A percentile compares a stretch with the other conserved stretches of the same genome.
Conservation (phyloP, 495 filamentous ascomycete genomes). For the Aspergillus conjunctus region DNA sequence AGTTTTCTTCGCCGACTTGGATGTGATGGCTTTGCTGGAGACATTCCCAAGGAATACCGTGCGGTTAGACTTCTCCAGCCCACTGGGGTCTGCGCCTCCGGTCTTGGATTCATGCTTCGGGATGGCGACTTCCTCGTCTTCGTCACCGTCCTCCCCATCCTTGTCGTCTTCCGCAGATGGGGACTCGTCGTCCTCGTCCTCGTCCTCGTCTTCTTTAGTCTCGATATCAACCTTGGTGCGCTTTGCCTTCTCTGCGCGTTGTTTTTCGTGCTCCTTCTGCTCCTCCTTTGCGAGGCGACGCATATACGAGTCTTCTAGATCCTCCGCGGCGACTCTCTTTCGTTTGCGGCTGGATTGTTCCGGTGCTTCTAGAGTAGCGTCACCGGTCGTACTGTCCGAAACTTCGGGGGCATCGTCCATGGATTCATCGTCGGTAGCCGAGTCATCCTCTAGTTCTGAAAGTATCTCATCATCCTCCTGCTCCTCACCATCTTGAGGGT, state of each 20-base stretch:
- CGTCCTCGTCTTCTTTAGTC: conserved; percentile 31
- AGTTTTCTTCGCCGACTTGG: conserved; percentile 74
- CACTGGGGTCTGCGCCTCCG: conserved; percentile 44
- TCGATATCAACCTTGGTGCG: conserved; percentile 23
- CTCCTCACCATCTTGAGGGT: conserved; percentile 32
- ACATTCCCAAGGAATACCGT: conserved; percentile 96
- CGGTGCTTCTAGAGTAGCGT: conserved; percentile 37
- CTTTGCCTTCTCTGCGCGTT: conserved; percentile 26
- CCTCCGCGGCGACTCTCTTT: conserved; percentile 72
- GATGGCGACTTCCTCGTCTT: conserved; percentile 29
- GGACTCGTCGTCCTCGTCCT: conserved; percentile 28
- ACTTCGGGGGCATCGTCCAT: conserved; percentile 49
- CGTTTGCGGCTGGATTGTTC: conserved; percentile 66
- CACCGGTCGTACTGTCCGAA: conserved; percentile 34
- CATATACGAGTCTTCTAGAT: conserved; percentile 83
- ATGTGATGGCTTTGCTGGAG: conserved; percentile 76
- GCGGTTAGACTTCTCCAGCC: conserved; percentile 82
- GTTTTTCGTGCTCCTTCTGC: conserved; percentile 50
- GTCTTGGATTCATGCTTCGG: conserved; percentile 62
- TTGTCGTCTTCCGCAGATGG: conserved; percentile 24
- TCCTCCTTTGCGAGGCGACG: conserved; percentile 65
- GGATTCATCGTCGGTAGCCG: conserved; percentile 44
- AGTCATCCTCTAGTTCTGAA: conserved; percentile 38
- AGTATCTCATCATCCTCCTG: conserved; percentile 40
- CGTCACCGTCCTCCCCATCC: conserved; percentile 26